Base-by-base conservation (phyloP, 1,284 basidiomycete species). In the Pascua guehoae region DNA sequence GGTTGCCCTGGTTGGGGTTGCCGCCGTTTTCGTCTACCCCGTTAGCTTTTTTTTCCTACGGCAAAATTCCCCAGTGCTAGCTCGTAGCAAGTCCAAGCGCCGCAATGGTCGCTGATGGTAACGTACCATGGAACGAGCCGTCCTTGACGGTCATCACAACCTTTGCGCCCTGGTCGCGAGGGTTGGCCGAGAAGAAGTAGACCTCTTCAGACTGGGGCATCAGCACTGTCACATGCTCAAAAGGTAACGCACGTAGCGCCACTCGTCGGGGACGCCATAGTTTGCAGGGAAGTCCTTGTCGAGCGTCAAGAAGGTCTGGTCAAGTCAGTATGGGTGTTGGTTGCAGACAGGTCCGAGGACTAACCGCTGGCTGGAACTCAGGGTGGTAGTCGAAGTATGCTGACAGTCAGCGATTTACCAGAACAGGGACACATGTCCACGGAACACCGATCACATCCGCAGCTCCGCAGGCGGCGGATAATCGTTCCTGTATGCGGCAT, bases 321-420 rank as follows among this genome's bases (percentile, higher is more conserved):
- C 32, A 46, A 32, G 24, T 32, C 24, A 32, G 24, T 7, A 32
- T 4, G 24, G 4, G 24, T 7, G 7, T 4, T 3, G 4, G 24
- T 32, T 32, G 24, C 24, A 7, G 24, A 32, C 24, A 4, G 24
- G 24, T 32, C 24, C 24, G 24, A 32, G 24, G 39, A 53, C 52
- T 39, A 12, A 53, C 52, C 3, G 82, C 75, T 12, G 60, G 80
- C 69, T 86, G 84, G 8, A 90, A 70, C 5, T 74, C 77, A 0
- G 88, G 84, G 67, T 91, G 88, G 70, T 88, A 88, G 72, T 89
- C 87, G 66, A 90, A 90, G 59, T 80, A 82, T 4, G 88, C 85
- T 73, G 51, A 9, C 10, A 7, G 38, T 51, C 46, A 49, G 45
- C 42, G 11, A 5, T 14, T 36, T 32, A 3, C 12, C 47, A 32